phyloP scores from a whole-genome alignment of 2,329 filamentous ascomycete species.

The Cercospora sesami region DNA sequence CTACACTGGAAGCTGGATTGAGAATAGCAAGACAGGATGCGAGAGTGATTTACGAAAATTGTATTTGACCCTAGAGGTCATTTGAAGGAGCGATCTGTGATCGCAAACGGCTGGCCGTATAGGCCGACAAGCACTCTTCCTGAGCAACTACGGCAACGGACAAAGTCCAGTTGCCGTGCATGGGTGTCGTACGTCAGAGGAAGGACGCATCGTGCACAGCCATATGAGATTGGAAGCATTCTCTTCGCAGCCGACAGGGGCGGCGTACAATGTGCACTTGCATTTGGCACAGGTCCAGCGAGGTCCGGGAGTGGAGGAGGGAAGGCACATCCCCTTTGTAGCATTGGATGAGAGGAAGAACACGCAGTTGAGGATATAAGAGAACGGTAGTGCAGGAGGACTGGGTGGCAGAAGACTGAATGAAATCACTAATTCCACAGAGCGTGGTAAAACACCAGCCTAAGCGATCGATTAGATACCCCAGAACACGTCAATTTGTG shows the following conservation, averaged over 20 bases:
- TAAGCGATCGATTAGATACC: slow-evolving; percentile 10
- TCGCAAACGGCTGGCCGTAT: neutral
- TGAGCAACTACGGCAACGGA: neutral
- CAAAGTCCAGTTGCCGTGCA: neutral
- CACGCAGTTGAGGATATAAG: neutral
- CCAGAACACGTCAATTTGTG: slow-evolving; percentile 1
- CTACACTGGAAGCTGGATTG: slow-evolving; percentile 76
- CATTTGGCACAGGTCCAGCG: neutral
- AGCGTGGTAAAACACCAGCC: neutral
- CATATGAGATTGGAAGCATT: slow-evolving; percentile 5
- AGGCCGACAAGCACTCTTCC: neutral
- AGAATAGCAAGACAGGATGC: slow-evolving; percentile 5
- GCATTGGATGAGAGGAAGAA: slow-evolving; percentile 6
- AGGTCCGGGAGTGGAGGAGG: neutral
- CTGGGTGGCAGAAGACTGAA: neutral
- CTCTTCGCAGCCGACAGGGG: neutral
- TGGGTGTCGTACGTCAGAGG: neutral
- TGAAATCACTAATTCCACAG: neutral
- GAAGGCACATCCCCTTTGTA: slow-evolving; percentile 9
- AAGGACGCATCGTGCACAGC: neutral
- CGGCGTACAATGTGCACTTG: neutral
- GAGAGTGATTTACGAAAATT: neutral
- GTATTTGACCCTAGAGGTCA: neutral
- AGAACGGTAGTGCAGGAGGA: neutral
- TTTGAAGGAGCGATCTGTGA: neutral